These are phyloP conservation scores for Carex sylvatica DNA, from an alignment of 202 grass and related monocot species.

Conservation along the genomic window DNA sequence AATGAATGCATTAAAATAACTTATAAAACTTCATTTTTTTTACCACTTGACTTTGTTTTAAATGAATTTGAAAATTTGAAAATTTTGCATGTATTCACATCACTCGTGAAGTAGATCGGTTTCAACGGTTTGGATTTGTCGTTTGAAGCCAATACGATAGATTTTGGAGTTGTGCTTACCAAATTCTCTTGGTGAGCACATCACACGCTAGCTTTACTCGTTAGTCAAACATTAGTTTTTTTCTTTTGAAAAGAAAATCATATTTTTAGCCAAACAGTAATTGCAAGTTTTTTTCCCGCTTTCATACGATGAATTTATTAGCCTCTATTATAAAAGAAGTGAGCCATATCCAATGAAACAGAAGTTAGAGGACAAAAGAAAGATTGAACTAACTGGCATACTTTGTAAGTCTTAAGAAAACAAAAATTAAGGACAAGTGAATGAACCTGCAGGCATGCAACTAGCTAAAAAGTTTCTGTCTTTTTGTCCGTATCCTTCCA, in stretches of 20 bases:
- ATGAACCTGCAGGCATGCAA: neutral
- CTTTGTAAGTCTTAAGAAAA: neutral
- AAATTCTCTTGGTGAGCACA: no score
- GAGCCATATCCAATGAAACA: neutral
- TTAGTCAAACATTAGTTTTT: constrained; percentile 4
- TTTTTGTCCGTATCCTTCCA: neutral
- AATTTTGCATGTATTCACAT: no score
- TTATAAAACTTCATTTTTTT: neutral
- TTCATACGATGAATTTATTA: neutral
- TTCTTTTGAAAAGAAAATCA: neutral
- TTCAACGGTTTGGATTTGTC: no score
- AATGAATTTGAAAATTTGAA: no score
- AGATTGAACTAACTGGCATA: neutral
- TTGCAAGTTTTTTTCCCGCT: neutral
- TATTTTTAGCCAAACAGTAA: neutral
- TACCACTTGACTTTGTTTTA: no score
- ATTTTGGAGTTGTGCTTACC: no score
- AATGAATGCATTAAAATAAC: no score
- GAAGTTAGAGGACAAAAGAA: neutral
- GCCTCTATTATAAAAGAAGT: neutral
- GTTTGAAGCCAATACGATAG: no score
- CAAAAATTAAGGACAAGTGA: neutral
- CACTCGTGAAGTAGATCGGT: no score
- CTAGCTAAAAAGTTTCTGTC: neutral
- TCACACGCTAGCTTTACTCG: neutral